Percentiles rank a stretch among this genome's conserved stretches.
phyloP scores from a whole-genome alignment of 345 rosid species.

The Carallia brachiata region DNA sequence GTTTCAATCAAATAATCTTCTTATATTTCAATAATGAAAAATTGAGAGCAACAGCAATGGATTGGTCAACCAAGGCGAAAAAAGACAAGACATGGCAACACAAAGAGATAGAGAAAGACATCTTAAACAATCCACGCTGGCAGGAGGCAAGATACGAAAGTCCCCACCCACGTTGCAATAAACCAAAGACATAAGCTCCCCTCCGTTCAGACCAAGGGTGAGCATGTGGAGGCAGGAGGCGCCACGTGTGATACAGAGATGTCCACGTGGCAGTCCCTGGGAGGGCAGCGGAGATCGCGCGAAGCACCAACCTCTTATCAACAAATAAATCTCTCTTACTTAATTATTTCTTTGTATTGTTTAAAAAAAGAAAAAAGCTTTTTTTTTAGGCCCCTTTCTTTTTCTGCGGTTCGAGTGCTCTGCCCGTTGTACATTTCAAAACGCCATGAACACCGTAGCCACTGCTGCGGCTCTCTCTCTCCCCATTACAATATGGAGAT shows the following conservation, averaged over 20 bases:
- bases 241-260: conserved; percentile 46
- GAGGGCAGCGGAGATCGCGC: conserved; percentile 76
- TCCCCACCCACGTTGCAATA: conserved; percentile 17
- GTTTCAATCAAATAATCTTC: too few relatives aligned
- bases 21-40: too few relatives aligned
- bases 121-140: conserved; percentile 61
- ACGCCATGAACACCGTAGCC: conserved; percentile 79
- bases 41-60: too few relatives aligned
- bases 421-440: conserved; percentile 8
- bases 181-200: background rate
- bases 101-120: conserved; percentile 37
- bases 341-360: background rate
- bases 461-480: conserved; percentile 67
- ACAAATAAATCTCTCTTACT: conserved; percentile 27
- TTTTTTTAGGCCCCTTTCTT: background rate
- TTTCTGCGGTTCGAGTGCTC: too few relatives aligned
- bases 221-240: conserved; percentile 50
- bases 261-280: conserved; percentile 65
- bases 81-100: background rate
- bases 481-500: conserved; percentile 58
- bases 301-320: conserved; percentile 68
- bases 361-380: background rate
- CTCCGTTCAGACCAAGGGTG: conserved; percentile 2
- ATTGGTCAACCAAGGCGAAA: background rate
- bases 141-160: conserved; percentile 23